A percentile compares a stretch with the other conserved stretches of the same genome.
Conservation (phyloP, 2,329 filamentous ascomycete species). For the Epichloe uncinata region DNA sequence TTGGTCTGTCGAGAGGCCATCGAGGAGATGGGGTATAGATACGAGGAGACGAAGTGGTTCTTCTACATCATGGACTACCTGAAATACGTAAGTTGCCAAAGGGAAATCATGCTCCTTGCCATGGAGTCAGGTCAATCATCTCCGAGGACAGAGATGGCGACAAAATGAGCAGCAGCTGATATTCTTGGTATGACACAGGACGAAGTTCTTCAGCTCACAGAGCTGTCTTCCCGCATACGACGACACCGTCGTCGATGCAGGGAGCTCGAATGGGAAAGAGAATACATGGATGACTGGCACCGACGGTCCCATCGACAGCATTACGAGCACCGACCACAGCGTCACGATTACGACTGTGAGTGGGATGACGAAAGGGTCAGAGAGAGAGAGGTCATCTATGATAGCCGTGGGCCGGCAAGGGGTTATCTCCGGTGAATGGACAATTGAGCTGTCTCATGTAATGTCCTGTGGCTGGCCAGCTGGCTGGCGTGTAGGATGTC, state of each 20-base stretch:
- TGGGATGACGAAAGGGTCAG: slow-evolving; percentile 51
- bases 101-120: neutral
- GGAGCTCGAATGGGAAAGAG: slow-evolving; percentile 46
- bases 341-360: slow-evolving; percentile 14
- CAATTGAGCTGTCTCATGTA: no score
- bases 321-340: slow-evolving; percentile 13
- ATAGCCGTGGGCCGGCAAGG: slow-evolving; percentile 26
- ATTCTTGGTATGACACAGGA: slow-evolving; percentile 41
- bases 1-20: slow-evolving; percentile 79
- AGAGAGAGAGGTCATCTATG: slow-evolving; percentile 56
- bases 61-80: slow-evolving; percentile 92
- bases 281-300: slow-evolving; percentile 38
- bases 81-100: slow-evolving; percentile 53
- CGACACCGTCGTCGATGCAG: slow-evolving; percentile 41
- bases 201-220: slow-evolving; percentile 72
- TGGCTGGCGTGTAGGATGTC: no score
- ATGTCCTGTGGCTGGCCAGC: neutral
- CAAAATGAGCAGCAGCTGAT: neutral
- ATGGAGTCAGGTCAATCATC: neutral
- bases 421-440: slow-evolving; percentile 13
- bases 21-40: slow-evolving; percentile 71
- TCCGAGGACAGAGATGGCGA: neutral
- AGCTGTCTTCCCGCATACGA: slow-evolving; percentile 72
- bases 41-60: slow-evolving; percentile 77
- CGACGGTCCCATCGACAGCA: slow-evolving; percentile 25